Evolutionary conservation across 306 rosid genomes (phyloP), one percentile per base, ranked within the genome.

Genomic region (Parietaria judaica): DNA sequence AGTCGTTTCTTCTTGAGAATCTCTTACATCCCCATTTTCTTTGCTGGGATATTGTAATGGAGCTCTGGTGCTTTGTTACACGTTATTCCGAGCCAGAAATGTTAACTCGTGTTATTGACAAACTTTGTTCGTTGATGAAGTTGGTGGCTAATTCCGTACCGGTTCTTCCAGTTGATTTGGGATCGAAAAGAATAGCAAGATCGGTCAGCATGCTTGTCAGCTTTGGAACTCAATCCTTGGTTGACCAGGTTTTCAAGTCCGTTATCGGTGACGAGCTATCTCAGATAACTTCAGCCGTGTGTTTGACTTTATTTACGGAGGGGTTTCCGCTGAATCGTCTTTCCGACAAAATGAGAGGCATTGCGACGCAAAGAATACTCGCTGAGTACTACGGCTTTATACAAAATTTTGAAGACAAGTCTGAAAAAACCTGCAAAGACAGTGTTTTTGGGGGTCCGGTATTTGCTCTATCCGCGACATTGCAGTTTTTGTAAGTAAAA

Each of bases 21-120:
- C 58, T 88, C 51, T 84, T 86, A 74, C 98, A 92, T 79, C 96
- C 98, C 57, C 98, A 92, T 81, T 77, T 88, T 58, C 86, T 92
- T 54, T 86, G 96, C 80, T 67, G 78, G 88, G 96, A 88, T 68
- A 72, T 92, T 75, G 84, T 88, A 50, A 82, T 82, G 92, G 96
- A 92, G 74, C 88, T 89, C 70, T 85, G 95, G 95, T 79, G 98
- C 76, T 92, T 92, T 77, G 58, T 88, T 70, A 63, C 80, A 67
- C 85, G 86, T 60, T 68, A 84, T 82, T 85, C 88, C 14, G 95
- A 88, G 74, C 61, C 70, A 50, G 73, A 70, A 54, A 69, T 79
- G 80, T 86, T 68, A 68, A 78, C 65, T 56, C 73, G 49, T 65
- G 70, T 86, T 53, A 52, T 79, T 64, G 66, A 69, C 73, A 75